A percentile compares a stretch with the other conserved stretches of the same genome.
Conservation (phyloP, 805 yeast species). For the Yarrowia bubula region DNA sequence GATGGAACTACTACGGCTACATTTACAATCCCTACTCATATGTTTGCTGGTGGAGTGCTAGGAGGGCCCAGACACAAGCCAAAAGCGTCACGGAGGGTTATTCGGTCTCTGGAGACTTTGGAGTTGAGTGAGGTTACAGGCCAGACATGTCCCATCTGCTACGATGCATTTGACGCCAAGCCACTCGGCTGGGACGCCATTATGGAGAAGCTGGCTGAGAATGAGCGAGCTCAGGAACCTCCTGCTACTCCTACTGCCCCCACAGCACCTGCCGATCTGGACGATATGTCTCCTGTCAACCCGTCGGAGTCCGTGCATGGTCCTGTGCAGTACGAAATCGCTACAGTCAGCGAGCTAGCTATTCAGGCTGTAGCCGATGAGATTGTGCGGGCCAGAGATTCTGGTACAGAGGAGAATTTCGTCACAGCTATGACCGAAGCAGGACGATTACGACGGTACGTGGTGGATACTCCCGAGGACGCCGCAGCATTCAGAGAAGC, state of each 20-base stretch:
- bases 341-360: constrained; percentile 2
- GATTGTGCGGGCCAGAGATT: neutral
- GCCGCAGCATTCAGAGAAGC: constrained; percentile 2
- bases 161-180: constrained; percentile 13
- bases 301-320: neutral
- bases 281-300: neutral
- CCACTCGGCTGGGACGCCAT: constrained; percentile 24
- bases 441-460: neutral
- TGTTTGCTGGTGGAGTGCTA: neutral
- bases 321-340: neutral
- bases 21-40: constrained; percentile 5
- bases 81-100: neutral
- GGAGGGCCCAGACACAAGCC: constrained; percentile 7
- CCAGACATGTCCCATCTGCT: constrained; percentile 12
- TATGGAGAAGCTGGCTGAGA: neutral
- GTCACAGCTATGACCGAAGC: too few species aligned
- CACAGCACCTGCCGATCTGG: neutral
- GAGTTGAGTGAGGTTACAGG: neutral
- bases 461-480: constrained; percentile 8
- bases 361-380: constrained; percentile 14
- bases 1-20: constrained; percentile 17
- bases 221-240: neutral
- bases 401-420: neutral
- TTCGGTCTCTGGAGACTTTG: constrained; percentile 8
- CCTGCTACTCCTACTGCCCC: too few species aligned